Base-by-base conservation (phyloP, 2,329 filamentous ascomycete species). In the Colletotrichum falcatum region DNA sequence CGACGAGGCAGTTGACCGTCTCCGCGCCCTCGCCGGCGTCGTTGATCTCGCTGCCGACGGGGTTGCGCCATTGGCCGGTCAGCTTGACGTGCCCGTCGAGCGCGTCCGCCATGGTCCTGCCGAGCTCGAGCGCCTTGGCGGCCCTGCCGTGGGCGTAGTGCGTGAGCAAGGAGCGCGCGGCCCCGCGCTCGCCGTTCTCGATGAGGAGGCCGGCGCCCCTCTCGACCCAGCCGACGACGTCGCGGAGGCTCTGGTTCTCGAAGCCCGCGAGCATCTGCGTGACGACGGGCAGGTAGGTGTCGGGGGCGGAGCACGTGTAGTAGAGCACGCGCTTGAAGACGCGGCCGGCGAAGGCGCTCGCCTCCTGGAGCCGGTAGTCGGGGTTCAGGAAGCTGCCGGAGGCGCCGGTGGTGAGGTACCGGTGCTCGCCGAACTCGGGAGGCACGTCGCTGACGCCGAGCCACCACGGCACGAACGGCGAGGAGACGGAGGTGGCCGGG, bases 1-100 rank as follows among this genome's bases (percentile, higher is more conserved):
- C 79, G n/a, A 80, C 73, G 9, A 80, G 71, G 54, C 79, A 80
- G 56, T 79, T 80, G n/a, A 79, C 77, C 8, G 78, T 79, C 73
- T 79, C 78, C 9, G 74, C 75, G 1, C 77, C 78, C 35, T 78
- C 73, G 7, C 77, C 77, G 9, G 74, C 71, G 61, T 79, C 77
- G 30, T 79, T 80, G 44, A 80, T 80, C 54, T 75, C 58, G 39
- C 79, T 78, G 12, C 76, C 77, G 33, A 70, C 70, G 14, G 75
- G 77, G 12, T 54, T 53, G 49, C 67, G 71, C 76, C 75, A 78
- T n/a, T 53, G 48, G 1, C 75, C 75, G 0, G 69, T 71, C 5
- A 77, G 66, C 72, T 78, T 77, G 39, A 75, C 70, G 42, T 74
- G 77, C 1, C 71, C 72, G 18, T 77, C 76, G 37, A 77, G 70